Evolutionary conservation across 2,329 filamentous ascomycete genomes (phyloP).

Genomic region (Sporothrix pseudoabietina): DNA sequence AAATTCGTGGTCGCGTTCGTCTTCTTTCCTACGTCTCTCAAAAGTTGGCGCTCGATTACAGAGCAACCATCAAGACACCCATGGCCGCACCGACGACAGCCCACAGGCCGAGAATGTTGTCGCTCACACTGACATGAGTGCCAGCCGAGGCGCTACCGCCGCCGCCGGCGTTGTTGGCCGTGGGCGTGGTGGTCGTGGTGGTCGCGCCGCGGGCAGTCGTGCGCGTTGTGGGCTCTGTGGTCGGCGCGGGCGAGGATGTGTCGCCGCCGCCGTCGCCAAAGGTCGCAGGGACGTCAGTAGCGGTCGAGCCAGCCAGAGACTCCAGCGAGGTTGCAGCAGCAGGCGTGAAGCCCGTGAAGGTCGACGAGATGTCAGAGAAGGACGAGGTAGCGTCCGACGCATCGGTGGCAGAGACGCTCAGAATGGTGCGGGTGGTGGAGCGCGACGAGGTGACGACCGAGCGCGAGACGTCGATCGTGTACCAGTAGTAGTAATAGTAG

Average conservation of each 20-base stretch:
- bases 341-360: slow-evolving; percentile 34
- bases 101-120: slow-evolving; percentile 3
- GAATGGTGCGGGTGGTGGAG: slow-evolving; percentile 30
- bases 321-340: slow-evolving; percentile 36
- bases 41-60: background rate
- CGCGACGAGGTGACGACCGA: slow-evolving; percentile 36
- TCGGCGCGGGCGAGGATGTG: background rate
- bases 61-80: slow-evolving; percentile 23
- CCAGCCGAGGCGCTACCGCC: background rate
- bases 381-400: slow-evolving; percentile 32
- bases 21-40: background rate
- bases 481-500: slow-evolving; percentile 39
- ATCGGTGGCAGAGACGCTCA: slow-evolving; percentile 36
- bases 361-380: slow-evolving; percentile 34
- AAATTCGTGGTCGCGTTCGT: background rate
- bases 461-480: slow-evolving; percentile 33
- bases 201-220: background rate
- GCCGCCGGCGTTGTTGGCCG: background rate
- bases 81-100: background rate
- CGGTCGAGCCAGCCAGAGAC: slow-evolving; percentile 36
- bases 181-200: background rate
- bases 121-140: background rate
- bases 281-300: background rate
- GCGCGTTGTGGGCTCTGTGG: background rate
- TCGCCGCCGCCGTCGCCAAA: slow-evolving; percentile 14